Conservation (phyloP, 345 rosid genomes). For the Litchi chinensis region DNA sequence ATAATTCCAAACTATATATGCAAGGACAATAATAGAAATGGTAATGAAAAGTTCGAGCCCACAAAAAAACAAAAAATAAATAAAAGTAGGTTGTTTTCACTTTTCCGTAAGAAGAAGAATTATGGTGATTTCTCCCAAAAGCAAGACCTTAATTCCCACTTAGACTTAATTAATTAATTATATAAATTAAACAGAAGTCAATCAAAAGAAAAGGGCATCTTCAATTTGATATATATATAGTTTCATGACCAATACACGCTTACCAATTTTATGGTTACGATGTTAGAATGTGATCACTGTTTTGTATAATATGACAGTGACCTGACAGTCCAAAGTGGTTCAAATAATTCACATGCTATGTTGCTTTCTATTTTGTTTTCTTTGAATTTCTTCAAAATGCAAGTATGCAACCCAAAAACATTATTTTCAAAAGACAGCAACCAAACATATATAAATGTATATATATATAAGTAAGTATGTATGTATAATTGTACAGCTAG, state of each 20-base stretch:
- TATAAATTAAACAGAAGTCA: background rate
- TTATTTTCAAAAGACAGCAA: background rate
- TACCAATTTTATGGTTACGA: conserved; percentile 6
- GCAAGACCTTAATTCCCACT: background rate
- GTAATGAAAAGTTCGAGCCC: conserved; percentile 22
- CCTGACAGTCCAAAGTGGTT: conserved; percentile 20
- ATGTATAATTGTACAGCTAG: too few relatives aligned
- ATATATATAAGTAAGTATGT: too few relatives aligned
- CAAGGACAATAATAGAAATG: background rate
- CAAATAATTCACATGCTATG: background rate
- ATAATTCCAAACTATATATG: background rate
- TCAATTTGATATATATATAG: background rate
- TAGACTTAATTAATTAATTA: background rate
- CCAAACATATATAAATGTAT: background rate
- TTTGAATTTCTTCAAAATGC: background rate
- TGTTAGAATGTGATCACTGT: conserved; percentile 7
- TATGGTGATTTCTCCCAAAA: background rate
- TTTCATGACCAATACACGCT: conserved; percentile 3
- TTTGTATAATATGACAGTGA: conserved; percentile 4
- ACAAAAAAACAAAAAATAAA: conserved; percentile 5
- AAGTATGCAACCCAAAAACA: background rate
- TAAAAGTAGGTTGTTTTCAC: conserved; percentile 18
- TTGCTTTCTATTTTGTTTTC: background rate
- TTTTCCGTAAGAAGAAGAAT: background rate
- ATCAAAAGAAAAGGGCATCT: conserved; percentile 6